Evolutionary conservation across 1,284 basidiomycete genomes (phyloP).

Genomic region (Agaricales sp.): DNA sequence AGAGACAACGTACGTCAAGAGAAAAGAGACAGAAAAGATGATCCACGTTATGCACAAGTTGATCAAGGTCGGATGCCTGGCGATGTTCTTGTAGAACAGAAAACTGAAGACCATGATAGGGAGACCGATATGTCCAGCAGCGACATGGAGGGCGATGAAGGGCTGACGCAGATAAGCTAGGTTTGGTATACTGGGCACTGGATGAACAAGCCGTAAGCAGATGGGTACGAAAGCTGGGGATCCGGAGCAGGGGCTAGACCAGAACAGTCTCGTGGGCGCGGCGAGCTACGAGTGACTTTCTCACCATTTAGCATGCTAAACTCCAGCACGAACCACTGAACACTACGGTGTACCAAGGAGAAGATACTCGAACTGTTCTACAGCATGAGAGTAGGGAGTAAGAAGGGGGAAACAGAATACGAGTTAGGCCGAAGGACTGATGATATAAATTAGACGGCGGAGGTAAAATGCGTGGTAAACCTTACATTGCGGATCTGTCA

Average conservation of each 20-base stretch:
- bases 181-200: conserved; percentile 2
- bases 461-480: background rate
- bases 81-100: conserved; percentile 27
- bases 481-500: background rate
- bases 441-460: background rate
- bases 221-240: background rate
- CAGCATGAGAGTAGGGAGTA: background rate
- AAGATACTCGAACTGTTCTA: background rate
- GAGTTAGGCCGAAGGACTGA: background rate
- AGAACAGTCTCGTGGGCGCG: background rate
- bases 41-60: conserved; percentile 46
- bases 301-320: background rate
- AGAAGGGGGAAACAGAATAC: background rate
- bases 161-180: conserved; percentile 14
- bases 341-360: background rate
- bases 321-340: background rate
- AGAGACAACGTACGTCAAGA: conserved; percentile 26
- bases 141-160: conserved; percentile 37
- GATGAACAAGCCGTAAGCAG: background rate
- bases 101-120: conserved; percentile 39
- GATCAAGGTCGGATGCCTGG: conserved; percentile 35
- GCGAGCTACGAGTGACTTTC: background rate
- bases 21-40: conserved; percentile 40
- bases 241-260: too few relatives aligned
- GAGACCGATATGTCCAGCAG: conserved; percentile 37